Conservation (phyloP, 257 asterid genomes). For the Penstemon newberryi region DNA sequence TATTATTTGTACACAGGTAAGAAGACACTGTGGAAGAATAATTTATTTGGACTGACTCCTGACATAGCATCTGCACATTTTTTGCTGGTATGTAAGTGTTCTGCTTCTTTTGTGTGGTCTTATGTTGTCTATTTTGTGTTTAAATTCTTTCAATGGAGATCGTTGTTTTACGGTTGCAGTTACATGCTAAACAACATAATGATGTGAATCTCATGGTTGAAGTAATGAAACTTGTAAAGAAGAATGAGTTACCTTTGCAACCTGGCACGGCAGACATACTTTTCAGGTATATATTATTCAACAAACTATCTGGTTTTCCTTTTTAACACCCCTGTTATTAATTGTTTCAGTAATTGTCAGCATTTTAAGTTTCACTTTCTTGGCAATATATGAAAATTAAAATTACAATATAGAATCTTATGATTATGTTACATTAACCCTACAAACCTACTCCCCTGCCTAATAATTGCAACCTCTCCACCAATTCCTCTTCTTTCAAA, state of each 20-base stretch:
- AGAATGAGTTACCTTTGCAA: conserved; percentile 68
- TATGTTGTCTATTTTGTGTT: conserved; percentile 15
- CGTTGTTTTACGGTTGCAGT: conserved; percentile 54
- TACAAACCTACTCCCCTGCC: neutral
- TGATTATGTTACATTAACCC: no score
- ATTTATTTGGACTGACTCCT: conserved; percentile 68
- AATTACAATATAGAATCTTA: no score
- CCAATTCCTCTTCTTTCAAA: neutral
- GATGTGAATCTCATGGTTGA: conserved; percentile 71
- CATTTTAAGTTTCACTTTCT: neutral
- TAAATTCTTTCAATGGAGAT: conserved; percentile 5
- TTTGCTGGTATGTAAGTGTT: conserved; percentile 56
- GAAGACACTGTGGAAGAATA: conserved; percentile 74
- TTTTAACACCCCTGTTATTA: neutral
- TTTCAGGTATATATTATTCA: conserved; percentile 52
- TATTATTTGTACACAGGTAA: conserved; percentile 49
- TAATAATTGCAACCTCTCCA: neutral
- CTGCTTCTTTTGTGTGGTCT: conserved; percentile 16
- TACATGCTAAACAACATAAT: conserved; percentile 70
- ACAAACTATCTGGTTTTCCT: neutral
- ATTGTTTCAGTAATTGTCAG: neutral
- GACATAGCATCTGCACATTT: conserved; percentile 83
- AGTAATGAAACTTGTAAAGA: conserved; percentile 66
- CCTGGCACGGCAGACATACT: conserved; percentile 87
- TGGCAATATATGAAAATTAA: neutral